These are phyloP conservation scores for Coemansia sp. DNA, from an alignment of 371 early-diverging fungal species.

Conservation along the genomic window DNA sequence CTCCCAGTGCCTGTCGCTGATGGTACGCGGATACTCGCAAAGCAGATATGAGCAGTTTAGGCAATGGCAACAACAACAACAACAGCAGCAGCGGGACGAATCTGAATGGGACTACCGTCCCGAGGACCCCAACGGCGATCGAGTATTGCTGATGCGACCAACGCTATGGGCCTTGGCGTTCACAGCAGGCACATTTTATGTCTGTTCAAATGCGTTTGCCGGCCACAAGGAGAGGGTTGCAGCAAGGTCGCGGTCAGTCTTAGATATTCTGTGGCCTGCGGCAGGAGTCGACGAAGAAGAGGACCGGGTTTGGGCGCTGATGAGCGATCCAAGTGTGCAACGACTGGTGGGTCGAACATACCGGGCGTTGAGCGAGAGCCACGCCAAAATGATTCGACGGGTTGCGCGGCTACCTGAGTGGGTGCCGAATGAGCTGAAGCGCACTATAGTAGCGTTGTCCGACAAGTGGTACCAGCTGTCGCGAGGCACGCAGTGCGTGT, in stretches of 20 bases:
- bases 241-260: background rate
- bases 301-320: conserved; percentile 12
- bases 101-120: conserved; percentile 12
- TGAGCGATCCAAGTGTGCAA: conserved; percentile 22
- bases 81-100: background rate
- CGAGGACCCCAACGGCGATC: conserved; percentile 1
- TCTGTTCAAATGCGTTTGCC: conserved; percentile 18
- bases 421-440: conserved; percentile 55
- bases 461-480: conserved; percentile 52
- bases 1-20: too few species aligned
- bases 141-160: conserved; percentile 21
- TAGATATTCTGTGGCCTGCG: background rate
- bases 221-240: conserved; percentile 1
- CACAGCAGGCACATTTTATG: conserved; percentile 19
- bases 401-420: conserved; percentile 37
- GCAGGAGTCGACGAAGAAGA: background rate
- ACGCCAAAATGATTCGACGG: conserved; percentile 17
- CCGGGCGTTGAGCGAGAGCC: conserved; percentile 5
- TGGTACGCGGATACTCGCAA: conserved; percentile 2
- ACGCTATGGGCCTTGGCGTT: conserved; percentile 32
- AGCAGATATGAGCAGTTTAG: conserved; percentile 15
- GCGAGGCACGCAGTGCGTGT: conserved; percentile 58
- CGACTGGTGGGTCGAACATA: conserved; percentile 25
- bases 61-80: background rate
- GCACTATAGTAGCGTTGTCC: conserved; percentile 51